A percentile compares a stretch with the other conserved stretches of the same genome.
Conservation (phyloP, 139 green algal species). For the Chlorella sorokiniana region DNA sequence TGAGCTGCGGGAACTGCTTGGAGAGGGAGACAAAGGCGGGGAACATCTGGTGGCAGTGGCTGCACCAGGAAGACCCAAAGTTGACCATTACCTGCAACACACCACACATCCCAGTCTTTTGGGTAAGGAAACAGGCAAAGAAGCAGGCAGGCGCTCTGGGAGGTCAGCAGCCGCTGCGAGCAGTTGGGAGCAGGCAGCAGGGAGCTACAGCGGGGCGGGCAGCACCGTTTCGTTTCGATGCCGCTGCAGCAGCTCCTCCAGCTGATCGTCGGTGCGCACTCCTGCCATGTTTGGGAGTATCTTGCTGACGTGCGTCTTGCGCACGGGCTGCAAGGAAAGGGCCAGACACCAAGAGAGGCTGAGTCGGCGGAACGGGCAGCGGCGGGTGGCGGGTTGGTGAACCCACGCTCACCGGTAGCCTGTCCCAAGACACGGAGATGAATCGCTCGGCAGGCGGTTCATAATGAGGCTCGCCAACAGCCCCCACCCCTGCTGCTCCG, state of each 20-base stretch:
- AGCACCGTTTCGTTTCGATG: slow-evolving; percentile 28
- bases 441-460: too few species aligned
- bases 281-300: slow-evolving; percentile 46
- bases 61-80: slow-evolving; percentile 57
- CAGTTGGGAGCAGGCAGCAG: too few species aligned
- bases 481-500: too few species aligned
- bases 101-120: neutral
- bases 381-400: neutral
- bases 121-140: neutral
- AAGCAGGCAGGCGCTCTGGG: neutral
- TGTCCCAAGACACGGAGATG: neutral
- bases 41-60: slow-evolving; percentile 53
- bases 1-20: slow-evolving; percentile 53
- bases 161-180: neutral
- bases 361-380: neutral
- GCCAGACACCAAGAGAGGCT: neutral
- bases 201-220: too few species aligned
- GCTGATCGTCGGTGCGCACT: slow-evolving; percentile 39
- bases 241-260: slow-evolving; percentile 28
- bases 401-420: neutral
- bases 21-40: slow-evolving; percentile 43
- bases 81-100: slow-evolving; percentile 47
- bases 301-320: slow-evolving; percentile 24
- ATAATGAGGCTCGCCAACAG: too few species aligned
- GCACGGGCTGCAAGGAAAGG: slow-evolving; percentile 28